Evolutionary conservation across 2,329 filamentous ascomycete genomes (phyloP).

Genomic region (Chaetomium olivaceum): DNA sequence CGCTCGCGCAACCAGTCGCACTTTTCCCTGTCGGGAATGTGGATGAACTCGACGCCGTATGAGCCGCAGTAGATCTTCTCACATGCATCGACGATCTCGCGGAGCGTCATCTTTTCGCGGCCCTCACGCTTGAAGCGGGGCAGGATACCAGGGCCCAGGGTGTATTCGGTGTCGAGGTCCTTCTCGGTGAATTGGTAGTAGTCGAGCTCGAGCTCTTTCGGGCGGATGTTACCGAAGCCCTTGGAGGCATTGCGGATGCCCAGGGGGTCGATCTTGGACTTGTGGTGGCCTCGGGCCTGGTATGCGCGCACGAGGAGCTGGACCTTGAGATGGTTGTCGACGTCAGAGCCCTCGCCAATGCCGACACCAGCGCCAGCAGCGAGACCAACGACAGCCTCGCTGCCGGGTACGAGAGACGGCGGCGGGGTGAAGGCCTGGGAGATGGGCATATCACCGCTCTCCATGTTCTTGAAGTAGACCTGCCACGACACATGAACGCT

Average conservation of each 20-base stretch:
- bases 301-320: constrained; percentile 96
- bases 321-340: constrained; percentile 96
- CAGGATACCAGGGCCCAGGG: constrained; percentile 89
- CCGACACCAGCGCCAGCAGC: constrained; percentile 68
- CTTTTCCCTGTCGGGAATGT: constrained; percentile 95
- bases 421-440: constrained; percentile 96
- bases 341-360: constrained; percentile 71
- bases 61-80: constrained; percentile 96
- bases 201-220: constrained; percentile 88
- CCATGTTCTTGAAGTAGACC: constrained; percentile 99
- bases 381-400: constrained; percentile 73
- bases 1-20: constrained; percentile 98
- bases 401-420: constrained; percentile 82
- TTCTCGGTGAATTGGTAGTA: constrained; percentile 95
- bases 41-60: constrained; percentile 98
- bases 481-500: constrained; percentile 99
- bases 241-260: constrained; percentile 85
- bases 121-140: constrained; percentile 87
- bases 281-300: constrained; percentile 97
- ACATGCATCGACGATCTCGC: constrained; percentile 90
- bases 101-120: constrained; percentile 92
- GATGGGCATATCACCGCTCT: constrained; percentile 95
- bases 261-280: constrained; percentile 94
- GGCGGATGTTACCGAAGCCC: constrained; percentile 81
- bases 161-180: constrained; percentile 90